These are phyloP conservation scores for Secale cereale DNA, from an alignment of 176 grass and related monocot species.

Conservation along the genomic window DNA sequence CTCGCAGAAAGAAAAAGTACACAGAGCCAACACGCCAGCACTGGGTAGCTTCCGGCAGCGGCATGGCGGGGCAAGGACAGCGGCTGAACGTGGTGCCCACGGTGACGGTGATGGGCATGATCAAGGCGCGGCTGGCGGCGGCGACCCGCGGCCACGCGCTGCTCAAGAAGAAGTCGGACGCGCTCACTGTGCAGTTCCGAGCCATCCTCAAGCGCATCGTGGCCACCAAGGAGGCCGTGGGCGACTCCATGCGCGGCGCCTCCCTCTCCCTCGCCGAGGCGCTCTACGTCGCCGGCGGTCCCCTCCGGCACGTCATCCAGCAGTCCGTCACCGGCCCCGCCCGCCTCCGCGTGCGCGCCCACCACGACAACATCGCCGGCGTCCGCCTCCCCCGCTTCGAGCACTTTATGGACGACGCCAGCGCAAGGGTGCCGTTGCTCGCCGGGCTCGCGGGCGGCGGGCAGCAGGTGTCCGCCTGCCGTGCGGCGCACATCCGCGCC, in stretches of 20 bases:
- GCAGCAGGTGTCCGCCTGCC: slow-evolving; percentile 70
- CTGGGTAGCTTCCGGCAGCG: not conserved
- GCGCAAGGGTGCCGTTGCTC: slow-evolving; percentile 18
- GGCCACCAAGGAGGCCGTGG: slow-evolving; percentile 70
- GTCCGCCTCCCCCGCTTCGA: slow-evolving; percentile 69
- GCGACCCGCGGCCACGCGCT: slow-evolving; percentile 71
- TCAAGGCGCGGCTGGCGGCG: slow-evolving; percentile 68
- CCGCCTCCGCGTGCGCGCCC: slow-evolving; percentile 46
- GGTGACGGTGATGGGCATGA: slow-evolving; percentile 64
- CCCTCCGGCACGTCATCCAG: slow-evolving; percentile 50
- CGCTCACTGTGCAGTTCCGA: slow-evolving; percentile 65
- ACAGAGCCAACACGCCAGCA: not conserved
- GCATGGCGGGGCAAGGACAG: slow-evolving; percentile 67
- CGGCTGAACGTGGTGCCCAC: slow-evolving; percentile 71
- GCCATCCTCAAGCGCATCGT: slow-evolving; percentile 73
- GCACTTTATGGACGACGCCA: slow-evolving; percentile 31
- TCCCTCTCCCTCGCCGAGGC: slow-evolving; percentile 76
- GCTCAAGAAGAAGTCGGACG: slow-evolving; percentile 95
- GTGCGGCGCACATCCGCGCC: slow-evolving; percentile 46
- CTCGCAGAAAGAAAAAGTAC: not conserved
- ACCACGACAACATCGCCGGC: slow-evolving; percentile 80
- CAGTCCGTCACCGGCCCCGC: slow-evolving; percentile 57
- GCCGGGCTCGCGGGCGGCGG: slow-evolving; percentile 66
- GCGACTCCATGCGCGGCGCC: slow-evolving; percentile 60
- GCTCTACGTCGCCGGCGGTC: slow-evolving; percentile 58